Evolutionary conservation across 257 asterid genomes (phyloP), one percentile per base, ranked within the genome.

Genomic region (Fraxinus anomala): DNA sequence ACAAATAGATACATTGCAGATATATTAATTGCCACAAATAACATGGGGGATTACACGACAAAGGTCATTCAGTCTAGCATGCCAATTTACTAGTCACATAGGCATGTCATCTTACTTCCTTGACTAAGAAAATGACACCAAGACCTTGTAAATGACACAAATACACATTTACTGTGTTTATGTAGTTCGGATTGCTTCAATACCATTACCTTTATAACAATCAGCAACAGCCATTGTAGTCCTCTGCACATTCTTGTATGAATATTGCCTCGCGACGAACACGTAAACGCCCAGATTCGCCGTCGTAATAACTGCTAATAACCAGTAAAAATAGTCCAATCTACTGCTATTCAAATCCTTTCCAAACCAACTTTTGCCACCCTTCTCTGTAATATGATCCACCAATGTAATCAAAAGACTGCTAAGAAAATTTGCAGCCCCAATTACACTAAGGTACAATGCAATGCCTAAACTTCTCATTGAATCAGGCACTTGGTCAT

Each of bases 391-490:
- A 19, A 83, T 24, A 4, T 66, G 87, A 81, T 94, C 98, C 28
- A 94, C 96, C 5, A 88, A 13, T 3, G 88, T 88, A 73, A 94
- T 92, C 87, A 93, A 17, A 61, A 88, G 39, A 44, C 92, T 90
- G 75, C 97, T 92, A 1, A 90, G 66, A 59, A 94, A 94, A 49
- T 84, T 94, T 5, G 90, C 91, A 0, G 88, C 91, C 6, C 96
- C 99, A 12, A 94, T 80, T 8, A 94, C 90, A 39, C 97, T 90
- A 0, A 94, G 82, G 82, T 92, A 94, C n/a, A 92, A 42, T 0
- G 96, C 97, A 1, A 92, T 87, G 6, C 97, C 97, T 19, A 94
- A 79, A 56, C 97, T 91, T 65, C 97, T 87, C 99, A 94, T 92
- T 17, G 95, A 87, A 74, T 94, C 97, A 0, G 99, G 97, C 5